Conservation (phyloP, 352 stramenopile genomes). For the Globisporangium nagaii region DNA sequence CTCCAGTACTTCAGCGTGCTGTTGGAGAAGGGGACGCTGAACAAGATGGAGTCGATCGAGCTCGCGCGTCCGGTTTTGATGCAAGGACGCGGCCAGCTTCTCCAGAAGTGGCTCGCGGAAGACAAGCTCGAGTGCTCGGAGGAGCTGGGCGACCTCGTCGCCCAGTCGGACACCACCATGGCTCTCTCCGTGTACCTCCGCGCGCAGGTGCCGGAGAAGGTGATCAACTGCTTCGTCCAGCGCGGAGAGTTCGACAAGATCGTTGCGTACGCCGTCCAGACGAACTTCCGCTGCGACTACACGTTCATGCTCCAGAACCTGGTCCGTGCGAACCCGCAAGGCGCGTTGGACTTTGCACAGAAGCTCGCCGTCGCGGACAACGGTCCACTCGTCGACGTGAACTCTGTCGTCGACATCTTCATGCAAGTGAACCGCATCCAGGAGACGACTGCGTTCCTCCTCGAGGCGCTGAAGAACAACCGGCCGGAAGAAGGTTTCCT, state of each 20-base stretch:
- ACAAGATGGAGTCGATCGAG: constrained; percentile 99
- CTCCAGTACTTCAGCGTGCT: constrained; percentile 99
- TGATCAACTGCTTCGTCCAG: constrained; percentile 99
- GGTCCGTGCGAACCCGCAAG: constrained; percentile 96
- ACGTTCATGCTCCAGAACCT: constrained; percentile 99
- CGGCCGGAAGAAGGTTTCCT: constrained; percentile 98
- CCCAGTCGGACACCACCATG: constrained; percentile 95
- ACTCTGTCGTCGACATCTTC: constrained; percentile 99
- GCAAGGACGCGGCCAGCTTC: constrained; percentile 95
- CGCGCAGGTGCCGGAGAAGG: constrained; percentile 97
- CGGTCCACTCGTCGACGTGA: constrained; percentile 96
- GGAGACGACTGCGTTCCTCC: constrained; percentile 99
- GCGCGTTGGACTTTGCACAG: constrained; percentile 97
- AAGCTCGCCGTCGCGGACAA: constrained; percentile 95
- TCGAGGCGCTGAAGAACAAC: constrained; percentile 99
- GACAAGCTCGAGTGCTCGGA: constrained; percentile 98
- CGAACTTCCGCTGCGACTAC: constrained; percentile 99
- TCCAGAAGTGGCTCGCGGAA: constrained; percentile 99
- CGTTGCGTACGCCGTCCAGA: constrained; percentile 91
- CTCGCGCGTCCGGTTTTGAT: constrained; percentile 96
- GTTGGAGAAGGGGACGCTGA: constrained; percentile 97
- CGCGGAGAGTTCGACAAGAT: constrained; percentile 99
- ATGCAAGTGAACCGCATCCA: constrained; percentile 98
- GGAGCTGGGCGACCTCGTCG: constrained; percentile 96
- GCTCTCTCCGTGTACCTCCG: constrained; percentile 98